A percentile compares a stretch with the other conserved stretches of the same genome.
Evolutionary conservation across 2,329 filamentous ascomycete genomes (phyloP).

Genomic region (Fusarium sp.): DNA sequence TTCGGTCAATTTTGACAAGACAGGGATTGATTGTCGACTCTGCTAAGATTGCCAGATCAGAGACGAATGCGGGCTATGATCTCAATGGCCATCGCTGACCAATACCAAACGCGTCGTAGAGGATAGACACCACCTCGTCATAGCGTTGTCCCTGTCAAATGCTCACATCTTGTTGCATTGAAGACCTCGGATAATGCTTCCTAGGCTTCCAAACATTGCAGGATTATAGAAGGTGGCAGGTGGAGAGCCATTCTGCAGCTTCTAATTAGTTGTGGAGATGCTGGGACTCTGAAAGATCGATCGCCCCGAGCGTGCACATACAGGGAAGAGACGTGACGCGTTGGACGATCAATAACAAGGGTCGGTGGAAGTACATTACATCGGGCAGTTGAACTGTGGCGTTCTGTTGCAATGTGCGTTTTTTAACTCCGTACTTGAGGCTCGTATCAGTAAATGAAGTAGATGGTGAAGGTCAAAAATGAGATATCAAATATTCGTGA

Average conservation of each 20-base stretch:
- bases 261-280: conserved; percentile 38
- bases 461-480: neutral
- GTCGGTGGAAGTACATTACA: conserved; percentile 18
- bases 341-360: conserved; percentile 32
- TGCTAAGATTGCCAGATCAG: conserved; percentile 10
- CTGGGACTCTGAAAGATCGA: conserved; percentile 24
- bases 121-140: conserved; percentile 18
- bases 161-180: neutral
- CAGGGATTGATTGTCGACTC: conserved; percentile 1
- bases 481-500: neutral
- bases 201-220: conserved; percentile 16
- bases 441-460: neutral
- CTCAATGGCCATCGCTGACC: neutral
- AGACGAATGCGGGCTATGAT: conserved; percentile 11
- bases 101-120: conserved; percentile 14
- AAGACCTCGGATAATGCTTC: conserved; percentile 12
- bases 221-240: conserved; percentile 19
- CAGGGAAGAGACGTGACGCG: conserved; percentile 30
- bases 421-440: neutral
- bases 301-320: conserved; percentile 20
- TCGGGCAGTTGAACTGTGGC: conserved; percentile 5
- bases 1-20: conserved; percentile 8
- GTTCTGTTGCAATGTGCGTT: neutral
- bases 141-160: neutral
- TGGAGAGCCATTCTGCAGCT: conserved; percentile 25